A percentile compares a stretch with the other conserved stretches of the same genome.
Evolutionary conservation across 108 stramenopile genomes (phyloP).

Genomic region (Chaetoceros muelleri): DNA sequence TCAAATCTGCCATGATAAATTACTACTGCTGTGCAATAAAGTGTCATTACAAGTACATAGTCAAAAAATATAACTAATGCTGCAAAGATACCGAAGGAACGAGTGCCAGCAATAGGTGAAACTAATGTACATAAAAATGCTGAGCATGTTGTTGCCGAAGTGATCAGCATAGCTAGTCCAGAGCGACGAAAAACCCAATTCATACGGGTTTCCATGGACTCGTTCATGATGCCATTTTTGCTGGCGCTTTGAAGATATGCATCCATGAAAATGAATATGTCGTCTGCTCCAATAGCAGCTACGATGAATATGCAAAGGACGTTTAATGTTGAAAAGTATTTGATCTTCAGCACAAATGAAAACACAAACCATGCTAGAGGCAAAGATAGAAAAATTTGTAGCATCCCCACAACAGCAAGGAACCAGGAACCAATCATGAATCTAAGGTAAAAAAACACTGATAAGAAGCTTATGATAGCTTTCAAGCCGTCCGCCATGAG

Average conservation of each 20-base stretch:
- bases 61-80: constrained; percentile 41
- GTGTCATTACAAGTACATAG: constrained; percentile 45
- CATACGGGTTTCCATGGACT: constrained; percentile 32
- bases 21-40: constrained; percentile 43
- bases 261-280: constrained; percentile 51
- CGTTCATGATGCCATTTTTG: constrained; percentile 16
- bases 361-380: constrained; percentile 44
- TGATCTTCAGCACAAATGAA: constrained; percentile 25
- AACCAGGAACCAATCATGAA: constrained; percentile 32
- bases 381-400: constrained; percentile 37
- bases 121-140: constrained; percentile 41
- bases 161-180: constrained; percentile 42
- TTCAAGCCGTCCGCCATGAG: constrained; percentile 23
- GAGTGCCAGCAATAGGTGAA: constrained; percentile 26
- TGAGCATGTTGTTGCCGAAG: constrained; percentile 42
- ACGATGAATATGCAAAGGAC: constrained; percentile 40
- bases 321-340: constrained; percentile 43
- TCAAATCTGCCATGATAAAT: constrained; percentile 42
- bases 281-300: constrained; percentile 41
- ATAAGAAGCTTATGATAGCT: constrained; percentile 25
- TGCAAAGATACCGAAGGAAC: constrained; percentile 44
- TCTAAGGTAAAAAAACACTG: constrained; percentile 35
- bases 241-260: constrained; percentile 30
- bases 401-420: constrained; percentile 31
- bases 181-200: constrained; percentile 41